Base-by-base conservation (phyloP, 768 basidiomycete genomes). In the Tephrocybe sp. region DNA sequence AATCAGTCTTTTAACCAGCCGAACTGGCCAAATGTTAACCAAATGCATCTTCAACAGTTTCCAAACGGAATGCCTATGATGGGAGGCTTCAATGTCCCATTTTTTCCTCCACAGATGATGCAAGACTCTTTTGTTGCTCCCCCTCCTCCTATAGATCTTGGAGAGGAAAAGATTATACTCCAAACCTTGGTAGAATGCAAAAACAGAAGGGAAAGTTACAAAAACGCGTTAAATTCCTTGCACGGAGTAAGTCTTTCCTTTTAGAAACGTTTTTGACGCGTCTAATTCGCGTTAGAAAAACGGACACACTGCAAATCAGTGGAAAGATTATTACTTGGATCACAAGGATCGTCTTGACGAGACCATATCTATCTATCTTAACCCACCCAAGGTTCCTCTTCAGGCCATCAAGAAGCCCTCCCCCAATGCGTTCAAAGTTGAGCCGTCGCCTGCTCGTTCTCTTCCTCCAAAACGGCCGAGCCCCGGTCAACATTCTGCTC, bases 271-370 rank as follows among this genome's bases (percentile, higher is more conserved):
- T 16, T 33, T 49, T 41, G 40, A 52, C 53, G 50, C 50, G 48
- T 59, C 62, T 63, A n/a, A 63, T 36, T 34, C 22, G 13, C 39
- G 32, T 43, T 22, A 81, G 79, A 74, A 62, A 63, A 75, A 75
- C 51, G 72, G 72, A 5, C 77, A 80, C 60, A 73, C 76, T 14
- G 77, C 85, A 33, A 82, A 74, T 62, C 66, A 85, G 19, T 90
- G 87, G 87, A 89, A 89, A 61, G 88, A 90, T 58, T 88, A 88
- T 61, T 90, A 85, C 57, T 73, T 90, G 13, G 85, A 88, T 50
- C 76, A 89, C 59, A 82, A 79, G 51, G 72, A 76, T 45, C 78
- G 80, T 36, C 68, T 89, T 32, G 82, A 88, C 59, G 66, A 68
- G 23, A 69, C 68, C 64, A 70, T 76, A 53, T 63, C 65, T 14